Evolutionary conservation across 1,139 yeast species (phyloP), one percentile per base, ranked within the genome.

Genomic region (Nakaseomyces uthaithaninus): DNA sequence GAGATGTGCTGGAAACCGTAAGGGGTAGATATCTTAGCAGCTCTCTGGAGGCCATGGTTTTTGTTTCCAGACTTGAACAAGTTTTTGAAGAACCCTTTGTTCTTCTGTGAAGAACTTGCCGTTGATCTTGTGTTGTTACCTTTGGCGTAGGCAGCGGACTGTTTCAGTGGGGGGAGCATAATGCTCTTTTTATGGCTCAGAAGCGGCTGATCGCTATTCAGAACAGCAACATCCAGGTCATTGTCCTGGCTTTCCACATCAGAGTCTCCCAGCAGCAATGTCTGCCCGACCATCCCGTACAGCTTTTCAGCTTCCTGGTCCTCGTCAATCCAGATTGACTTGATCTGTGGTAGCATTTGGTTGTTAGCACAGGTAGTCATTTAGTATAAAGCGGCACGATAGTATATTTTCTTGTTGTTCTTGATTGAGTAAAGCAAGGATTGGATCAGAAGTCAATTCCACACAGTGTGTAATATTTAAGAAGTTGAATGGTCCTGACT

Each of bases 261-360:
- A 10, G 25, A 18, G 11, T 38, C 30, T 10, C 28, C 42, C 10
- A 41, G 35, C 3, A 31, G 37, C 16, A 31, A 31, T 10, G 41
- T 37, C 14, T 36, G 36, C 3, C 38, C 40, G n/a, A 22, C 30
- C 20, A 30, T 33, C 3, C 36, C 37, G 36, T 58, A 59, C 38
- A 53, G 46, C 42, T 50, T 55, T 38, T 57, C 62, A 11, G 55
- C 57, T 34, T 59, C 63, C 42, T 57, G 49, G 40, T 62, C 67
- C 26, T 65, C 68, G 41, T 64, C 69, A 22, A 65, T 45, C 69
- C 69, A 65, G 35, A 65, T 64, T 23, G 68, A 64, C 42, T 58
- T 63, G 65, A 64, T 65, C 41, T 56, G 61, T 18, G 63, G 63
- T 18, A 57, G 22, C 37, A 25, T 11, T 15, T 17, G 37, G 10